Base-by-base conservation (phyloP, 169 alveolate genomes). In the Fabrea salina region DNA sequence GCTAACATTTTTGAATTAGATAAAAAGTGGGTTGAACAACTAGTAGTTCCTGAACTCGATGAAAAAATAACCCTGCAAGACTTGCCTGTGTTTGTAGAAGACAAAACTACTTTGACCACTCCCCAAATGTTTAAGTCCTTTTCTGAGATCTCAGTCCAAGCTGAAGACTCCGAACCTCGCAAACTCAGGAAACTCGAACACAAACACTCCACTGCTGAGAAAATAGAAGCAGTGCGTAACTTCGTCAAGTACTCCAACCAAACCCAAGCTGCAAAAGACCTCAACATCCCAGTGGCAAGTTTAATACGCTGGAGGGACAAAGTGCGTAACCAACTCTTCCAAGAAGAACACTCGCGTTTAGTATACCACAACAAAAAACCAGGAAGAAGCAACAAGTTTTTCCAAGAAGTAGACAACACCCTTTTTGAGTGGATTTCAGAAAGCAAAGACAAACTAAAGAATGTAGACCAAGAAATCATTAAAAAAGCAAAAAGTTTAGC, bases 231-330 rank as follows among this genome's bases (percentile, higher is more conserved):
- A 19, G 78, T 68, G 30, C 40, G 30, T 41, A 43, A 47, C 3
- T 68, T 68, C 37, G 61, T 47, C 7, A 47, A 44, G 30, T n/a
- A n/a, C 3, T 13, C 32, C n/a, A 68, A 68, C 39, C 61, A 68
- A 68, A 40, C 50, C 11, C 64, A 40, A 4, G 41, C 78, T 7
- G 78, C 78, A 3, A 37, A 43, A 68, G 78, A 39, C 3, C 61
- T 68, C 11, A 8, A 37, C 19, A 68, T 68, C 19, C 78, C 78
- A n/a, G 78, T 43, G 1, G 78, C 35, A n/a, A 68, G 35, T 4
- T 32, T 68, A 2, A 43, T 47, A 64, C 40, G 78, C n/a, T 68
- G 78, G 67, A 37, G 78, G 30, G 78, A 68, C 30, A 68, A 68
- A 47, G 44, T 68, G 7, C 40, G 35, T 41, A 68, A 68, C n/a